Percentiles rank a stretch among this genome's conserved stretches.
phyloP scores from a whole-genome alignment of 768 basidiomycete genomes.

The Lactarius evosmus region DNA sequence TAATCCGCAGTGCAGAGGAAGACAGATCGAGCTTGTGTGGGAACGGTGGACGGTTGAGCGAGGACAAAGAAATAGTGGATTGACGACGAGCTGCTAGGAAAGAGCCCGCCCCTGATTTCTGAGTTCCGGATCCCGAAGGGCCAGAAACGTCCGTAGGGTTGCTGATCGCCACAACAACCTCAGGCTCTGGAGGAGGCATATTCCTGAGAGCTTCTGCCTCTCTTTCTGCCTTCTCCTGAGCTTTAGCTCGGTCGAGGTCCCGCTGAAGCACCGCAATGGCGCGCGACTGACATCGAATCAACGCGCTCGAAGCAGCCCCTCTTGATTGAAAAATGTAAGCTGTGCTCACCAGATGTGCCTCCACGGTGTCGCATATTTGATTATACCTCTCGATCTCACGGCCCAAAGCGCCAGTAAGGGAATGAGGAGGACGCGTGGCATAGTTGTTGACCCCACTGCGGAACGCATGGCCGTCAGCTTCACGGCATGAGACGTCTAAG shows the following conservation, averaged over 20 bases:
- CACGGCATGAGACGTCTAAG: not conserved
- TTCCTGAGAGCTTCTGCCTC: constrained; percentile 33
- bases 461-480: constrained; percentile 2
- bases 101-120: constrained; percentile 36
- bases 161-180: constrained; percentile 14
- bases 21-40: constrained; percentile 81
- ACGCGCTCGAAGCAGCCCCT: not conserved
- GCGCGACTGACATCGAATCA: constrained; percentile 47
- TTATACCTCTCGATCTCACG: constrained; percentile 77
- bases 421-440: constrained; percentile 59
- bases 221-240: constrained; percentile 41
- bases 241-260: constrained; percentile 54
- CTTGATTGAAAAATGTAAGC: not conserved
- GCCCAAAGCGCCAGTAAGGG: constrained; percentile 61
- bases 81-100: constrained; percentile 50
- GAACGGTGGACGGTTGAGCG: constrained; percentile 66
- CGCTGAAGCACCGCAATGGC: constrained; percentile 71
- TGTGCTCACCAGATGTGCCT: constrained; percentile 59
- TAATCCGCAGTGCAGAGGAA: constrained; percentile 58
- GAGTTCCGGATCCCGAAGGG: constrained; percentile 34
- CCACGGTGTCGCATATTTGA: constrained; percentile 74
- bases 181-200: constrained; percentile 32
- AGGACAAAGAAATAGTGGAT: constrained; percentile 77
- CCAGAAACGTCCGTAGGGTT: constrained; percentile 21
- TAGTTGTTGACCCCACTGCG: constrained; percentile 56